Evolutionary conservation across 768 basidiomycete species (phyloP), one percentile per base, ranked within the genome.

Genomic region (Hygrophoropsis aurantiaca): DNA sequence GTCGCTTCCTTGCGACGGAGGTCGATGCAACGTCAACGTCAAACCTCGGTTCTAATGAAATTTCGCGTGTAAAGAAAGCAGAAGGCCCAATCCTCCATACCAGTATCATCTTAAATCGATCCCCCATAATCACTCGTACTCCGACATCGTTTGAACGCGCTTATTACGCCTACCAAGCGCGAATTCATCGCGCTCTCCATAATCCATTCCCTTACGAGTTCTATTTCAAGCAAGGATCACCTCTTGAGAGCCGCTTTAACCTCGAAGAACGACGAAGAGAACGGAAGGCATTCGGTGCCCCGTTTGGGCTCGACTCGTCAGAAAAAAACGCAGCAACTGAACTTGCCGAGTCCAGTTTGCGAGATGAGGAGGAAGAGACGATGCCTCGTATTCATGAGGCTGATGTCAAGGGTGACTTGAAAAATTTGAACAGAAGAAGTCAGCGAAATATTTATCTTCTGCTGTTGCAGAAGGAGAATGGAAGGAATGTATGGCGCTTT

Each of bases 161-260:
- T 11, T 94, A 88, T 67, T 85, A 89, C 66, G 74, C 79, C 44
- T 94, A 95, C 75, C 88, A 92, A 62, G 74, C 80, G 8, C 84
- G 90, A 35, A 80, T 97, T 60, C 80, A 84, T 58, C 85, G 90
- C 54, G 86, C 93, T 3, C 71, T 97, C 40, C 86, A 87, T 62
- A 90, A 91, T 56, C 94, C 94, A 1, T 85, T 92, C 64, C 90
- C 94, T 15, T 74, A 81, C 48, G 85, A 93, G 39, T 92, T 95
- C 68, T 97, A 94, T 72, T 95, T 95, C 78, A 93, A 93, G 68
- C 84, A 84, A 41, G 94, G 94, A 8, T 89, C 93, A 0, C 74
- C 90, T 13, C 78, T 94, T 24, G 87, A 94, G 64, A 81, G 83
- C 11, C 79, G 87, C 32, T 95, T 92, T 67, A 82, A 76, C 40